phyloP scores from a whole-genome alignment of 1,284 basidiomycete species.

The Anthracocystis walkeri region DNA sequence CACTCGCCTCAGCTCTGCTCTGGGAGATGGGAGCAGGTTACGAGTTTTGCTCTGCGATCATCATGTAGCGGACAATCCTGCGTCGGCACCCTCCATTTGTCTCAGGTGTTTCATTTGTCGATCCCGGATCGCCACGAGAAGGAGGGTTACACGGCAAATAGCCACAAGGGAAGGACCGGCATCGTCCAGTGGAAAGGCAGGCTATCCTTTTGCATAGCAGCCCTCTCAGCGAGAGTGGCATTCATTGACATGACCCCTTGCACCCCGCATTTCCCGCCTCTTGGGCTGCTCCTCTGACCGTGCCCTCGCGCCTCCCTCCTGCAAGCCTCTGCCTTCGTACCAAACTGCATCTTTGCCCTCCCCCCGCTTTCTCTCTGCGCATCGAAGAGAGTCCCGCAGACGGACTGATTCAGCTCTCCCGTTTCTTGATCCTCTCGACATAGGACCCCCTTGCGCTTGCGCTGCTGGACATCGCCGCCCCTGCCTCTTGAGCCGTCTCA shows the following conservation, averaged over 20 bases:
- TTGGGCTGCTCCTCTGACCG: conserved; percentile 2
- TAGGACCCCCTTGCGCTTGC: conserved; percentile 28
- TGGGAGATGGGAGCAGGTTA: not conserved
- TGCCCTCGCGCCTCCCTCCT: conserved; percentile 21
- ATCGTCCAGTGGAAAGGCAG: conserved; percentile 9
- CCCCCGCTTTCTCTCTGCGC: conserved; percentile 7
- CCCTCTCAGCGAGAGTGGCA: conserved; percentile 21
- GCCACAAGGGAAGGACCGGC: not conserved
- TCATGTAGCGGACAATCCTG: not conserved
- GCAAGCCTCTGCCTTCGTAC: conserved; percentile 36
- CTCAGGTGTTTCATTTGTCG: conserved; percentile 1
- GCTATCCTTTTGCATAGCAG: conserved; percentile 9
- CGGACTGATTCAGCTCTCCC: conserved; percentile 11
- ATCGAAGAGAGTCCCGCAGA: not conserved
- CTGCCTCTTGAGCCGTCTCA: conserved; percentile 15
- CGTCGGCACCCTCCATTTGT: not conserved
- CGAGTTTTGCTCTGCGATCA: not conserved
- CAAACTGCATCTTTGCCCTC: conserved; percentile 8
- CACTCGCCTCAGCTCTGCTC: not conserved
- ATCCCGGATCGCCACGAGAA: conserved; percentile 6
- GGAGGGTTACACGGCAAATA: not conserved
- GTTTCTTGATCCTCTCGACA: conserved; percentile 3
- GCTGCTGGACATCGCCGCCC: conserved; percentile 20
- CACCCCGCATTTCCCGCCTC: conserved; percentile 44
- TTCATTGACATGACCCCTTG: conserved; percentile 53